phyloP scores from a whole-genome alignment of 805 yeast genomes.

The Kuraishia capsulata region DNA sequence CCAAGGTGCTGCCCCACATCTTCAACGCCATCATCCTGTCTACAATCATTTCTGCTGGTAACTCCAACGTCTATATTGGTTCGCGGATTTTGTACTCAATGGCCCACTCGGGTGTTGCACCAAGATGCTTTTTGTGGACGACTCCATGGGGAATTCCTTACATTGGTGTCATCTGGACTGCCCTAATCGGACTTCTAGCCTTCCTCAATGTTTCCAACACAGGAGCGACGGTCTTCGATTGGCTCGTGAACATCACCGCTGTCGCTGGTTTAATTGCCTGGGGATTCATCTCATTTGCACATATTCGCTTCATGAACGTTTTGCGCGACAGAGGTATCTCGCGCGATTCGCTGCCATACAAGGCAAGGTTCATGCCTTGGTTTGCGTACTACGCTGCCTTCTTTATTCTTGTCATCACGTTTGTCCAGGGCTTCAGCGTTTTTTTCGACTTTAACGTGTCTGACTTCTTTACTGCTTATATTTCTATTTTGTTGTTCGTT shows the following conservation, averaged over 20 bases:
- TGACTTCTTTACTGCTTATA: slow-evolving; percentile 65
- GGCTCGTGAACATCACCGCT: slow-evolving; percentile 71
- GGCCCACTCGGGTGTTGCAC: slow-evolving; percentile 52
- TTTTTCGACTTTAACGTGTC: slow-evolving; percentile 39
- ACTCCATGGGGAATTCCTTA: slow-evolving; percentile 56
- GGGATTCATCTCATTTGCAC: slow-evolving; percentile 57
- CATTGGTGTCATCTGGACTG: slow-evolving; percentile 44
- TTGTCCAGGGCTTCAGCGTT: slow-evolving; percentile 48
- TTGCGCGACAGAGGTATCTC: slow-evolving; percentile 54
- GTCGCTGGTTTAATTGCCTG: slow-evolving; percentile 70
- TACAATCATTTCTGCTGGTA: slow-evolving; percentile 72
- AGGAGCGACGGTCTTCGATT: slow-evolving; percentile 53
- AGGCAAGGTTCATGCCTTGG: slow-evolving; percentile 63
- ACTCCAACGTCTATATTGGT: slow-evolving; percentile 65
- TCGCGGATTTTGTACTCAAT: slow-evolving; percentile 61
- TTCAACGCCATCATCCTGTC: slow-evolving; percentile 63
- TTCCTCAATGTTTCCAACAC: slow-evolving; percentile 45
- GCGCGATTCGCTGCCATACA: slow-evolving; percentile 65
- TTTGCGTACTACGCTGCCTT: slow-evolving; percentile 55
- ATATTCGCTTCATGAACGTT: slow-evolving; percentile 62
- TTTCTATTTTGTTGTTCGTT: slow-evolving; percentile 56
- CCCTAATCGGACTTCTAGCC: slow-evolving; percentile 56
- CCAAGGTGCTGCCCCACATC: slow-evolving; percentile 55
- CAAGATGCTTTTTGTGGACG: slow-evolving; percentile 37
- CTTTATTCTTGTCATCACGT: slow-evolving; percentile 31